phyloP scores from a whole-genome alignment of 192 early-diverging fungal genomes.

The Chytriomyces sp. region DNA sequence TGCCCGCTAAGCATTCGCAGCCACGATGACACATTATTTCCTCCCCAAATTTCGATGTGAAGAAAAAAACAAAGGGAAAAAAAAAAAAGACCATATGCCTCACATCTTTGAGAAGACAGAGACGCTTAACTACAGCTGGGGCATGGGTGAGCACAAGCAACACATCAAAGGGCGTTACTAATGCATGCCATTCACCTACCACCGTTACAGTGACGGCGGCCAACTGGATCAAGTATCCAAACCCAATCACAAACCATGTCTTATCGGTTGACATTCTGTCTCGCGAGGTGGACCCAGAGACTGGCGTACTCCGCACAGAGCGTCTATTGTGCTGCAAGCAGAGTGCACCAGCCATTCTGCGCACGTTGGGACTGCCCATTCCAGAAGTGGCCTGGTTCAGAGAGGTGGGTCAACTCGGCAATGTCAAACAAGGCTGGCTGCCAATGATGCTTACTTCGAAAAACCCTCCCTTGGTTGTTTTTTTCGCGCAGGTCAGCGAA shows the following conservation, averaged over 20 bases:
- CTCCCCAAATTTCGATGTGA: too few species aligned
- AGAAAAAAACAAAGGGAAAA: too few species aligned
- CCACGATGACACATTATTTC: too few species aligned
- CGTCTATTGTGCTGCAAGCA: conserved; percentile 90
- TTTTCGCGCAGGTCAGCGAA: conserved; percentile 60
- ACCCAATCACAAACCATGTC: conserved; percentile 90
- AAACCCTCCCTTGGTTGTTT: too few species aligned
- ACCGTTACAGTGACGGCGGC: conserved; percentile 57
- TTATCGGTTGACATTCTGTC: conserved; percentile 87
- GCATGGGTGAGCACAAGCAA: conserved; percentile 33
- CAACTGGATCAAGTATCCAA: conserved; percentile 98
- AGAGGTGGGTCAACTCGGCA: conserved; percentile 51
- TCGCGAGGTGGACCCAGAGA: conserved; percentile 77
- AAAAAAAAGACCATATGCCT: too few species aligned
- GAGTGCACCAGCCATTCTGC: conserved; percentile 79
- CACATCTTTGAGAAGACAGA: conserved; percentile 85
- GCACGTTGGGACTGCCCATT: conserved; percentile 53
- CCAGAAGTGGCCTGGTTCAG: conserved; percentile 80
- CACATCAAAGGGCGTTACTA: neutral
- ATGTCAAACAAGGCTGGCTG: too few species aligned
- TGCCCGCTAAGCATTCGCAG: too few species aligned
- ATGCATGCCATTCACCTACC: neutral
- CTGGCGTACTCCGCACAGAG: conserved; percentile 86
- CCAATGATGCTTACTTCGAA: too few species aligned
- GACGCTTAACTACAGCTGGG: conserved; percentile 82